Evolutionary conservation across 2,329 filamentous ascomycete genomes (phyloP).

Genomic region (Aureobasidium sp.): DNA sequence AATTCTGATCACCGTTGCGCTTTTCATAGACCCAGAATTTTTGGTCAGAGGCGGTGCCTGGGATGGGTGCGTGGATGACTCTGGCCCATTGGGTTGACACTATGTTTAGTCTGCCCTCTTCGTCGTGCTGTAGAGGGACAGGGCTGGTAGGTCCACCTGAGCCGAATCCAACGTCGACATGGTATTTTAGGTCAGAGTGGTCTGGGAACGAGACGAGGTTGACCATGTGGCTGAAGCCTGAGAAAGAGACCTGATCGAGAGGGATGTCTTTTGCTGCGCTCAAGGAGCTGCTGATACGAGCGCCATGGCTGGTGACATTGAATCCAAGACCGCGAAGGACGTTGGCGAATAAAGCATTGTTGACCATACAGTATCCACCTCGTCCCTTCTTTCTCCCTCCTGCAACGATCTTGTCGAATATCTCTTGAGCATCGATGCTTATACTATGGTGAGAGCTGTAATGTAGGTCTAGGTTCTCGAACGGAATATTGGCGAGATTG

Average conservation of each 20-base stretch:
- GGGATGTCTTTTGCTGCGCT: conserved; percentile 41
- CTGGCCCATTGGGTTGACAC: background rate
- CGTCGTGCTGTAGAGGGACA: conserved; percentile 19
- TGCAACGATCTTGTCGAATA: conserved; percentile 47
- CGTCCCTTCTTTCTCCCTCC: conserved; percentile 28
- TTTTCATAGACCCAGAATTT: conserved; percentile 40
- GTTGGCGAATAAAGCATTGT: conserved; percentile 46
- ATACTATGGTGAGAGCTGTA: conserved; percentile 44
- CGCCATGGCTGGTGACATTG: conserved; percentile 34
- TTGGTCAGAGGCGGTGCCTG: conserved; percentile 28
- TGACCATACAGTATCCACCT: conserved; percentile 58
- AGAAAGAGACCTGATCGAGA: conserved; percentile 22
- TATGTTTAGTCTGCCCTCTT: background rate
- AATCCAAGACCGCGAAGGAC: conserved; percentile 48
- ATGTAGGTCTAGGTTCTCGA: conserved; percentile 52
- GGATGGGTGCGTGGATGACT: conserved; percentile 9
- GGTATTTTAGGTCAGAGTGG: conserved; percentile 25
- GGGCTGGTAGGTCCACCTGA: conserved; percentile 30
- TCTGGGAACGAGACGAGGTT: conserved; percentile 35
- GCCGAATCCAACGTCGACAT: conserved; percentile 40
- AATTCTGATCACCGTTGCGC: conserved; percentile 38
- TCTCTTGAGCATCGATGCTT: conserved; percentile 40
- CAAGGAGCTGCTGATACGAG: conserved; percentile 34
- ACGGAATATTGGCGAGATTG: conserved; percentile 45
- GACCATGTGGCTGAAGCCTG: conserved; percentile 37